Percentiles rank a stretch among this genome's conserved stretches.
Evolutionary conservation across 306 rosid species (phyloP).

Genomic region (Medicago lupulina): DNA sequence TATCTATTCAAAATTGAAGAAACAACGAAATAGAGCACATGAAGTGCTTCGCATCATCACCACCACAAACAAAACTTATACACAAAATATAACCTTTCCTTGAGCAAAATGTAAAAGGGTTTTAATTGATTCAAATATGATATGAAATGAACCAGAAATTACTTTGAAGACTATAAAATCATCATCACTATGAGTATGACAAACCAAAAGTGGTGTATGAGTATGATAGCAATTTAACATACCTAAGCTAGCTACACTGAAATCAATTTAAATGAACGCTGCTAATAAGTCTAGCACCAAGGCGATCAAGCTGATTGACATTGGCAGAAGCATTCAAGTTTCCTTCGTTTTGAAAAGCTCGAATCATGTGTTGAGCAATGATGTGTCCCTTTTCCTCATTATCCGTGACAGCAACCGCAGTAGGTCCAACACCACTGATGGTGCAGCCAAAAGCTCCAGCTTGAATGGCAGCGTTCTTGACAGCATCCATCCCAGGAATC

Average conservation of each 20-base stretch:
- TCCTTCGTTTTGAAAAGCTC: conserved; percentile 66
- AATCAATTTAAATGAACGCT: not conserved
- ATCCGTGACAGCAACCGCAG: conserved; percentile 66
- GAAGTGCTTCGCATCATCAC: not conserved
- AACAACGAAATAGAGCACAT: not conserved
- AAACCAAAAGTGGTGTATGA: not conserved
- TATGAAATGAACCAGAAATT: not conserved
- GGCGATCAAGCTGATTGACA: conserved; percentile 70
- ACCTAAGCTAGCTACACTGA: not conserved
- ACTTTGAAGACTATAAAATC: not conserved
- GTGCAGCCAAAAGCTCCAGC: conserved; percentile 92
- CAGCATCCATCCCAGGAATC: conserved; percentile 94
- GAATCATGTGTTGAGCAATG: conserved; percentile 66
- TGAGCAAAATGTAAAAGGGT: not conserved
- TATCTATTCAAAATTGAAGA: not conserved
- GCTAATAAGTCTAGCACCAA: conserved; percentile 67
- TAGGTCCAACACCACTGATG: conserved; percentile 96
- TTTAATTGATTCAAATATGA: not conserved
- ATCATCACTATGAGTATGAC: not conserved
- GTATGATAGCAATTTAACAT: not conserved
- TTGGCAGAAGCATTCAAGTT: conserved; percentile 64
- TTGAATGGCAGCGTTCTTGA: conserved; percentile 77
- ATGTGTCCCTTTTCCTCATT: conserved; percentile 47
- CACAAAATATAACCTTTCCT: not conserved
- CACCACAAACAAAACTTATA: too few species aligned